Evolutionary conservation across 495 filamentous ascomycete genomes (phyloP).

Genomic region (Hypoxylon lenormandii): DNA sequence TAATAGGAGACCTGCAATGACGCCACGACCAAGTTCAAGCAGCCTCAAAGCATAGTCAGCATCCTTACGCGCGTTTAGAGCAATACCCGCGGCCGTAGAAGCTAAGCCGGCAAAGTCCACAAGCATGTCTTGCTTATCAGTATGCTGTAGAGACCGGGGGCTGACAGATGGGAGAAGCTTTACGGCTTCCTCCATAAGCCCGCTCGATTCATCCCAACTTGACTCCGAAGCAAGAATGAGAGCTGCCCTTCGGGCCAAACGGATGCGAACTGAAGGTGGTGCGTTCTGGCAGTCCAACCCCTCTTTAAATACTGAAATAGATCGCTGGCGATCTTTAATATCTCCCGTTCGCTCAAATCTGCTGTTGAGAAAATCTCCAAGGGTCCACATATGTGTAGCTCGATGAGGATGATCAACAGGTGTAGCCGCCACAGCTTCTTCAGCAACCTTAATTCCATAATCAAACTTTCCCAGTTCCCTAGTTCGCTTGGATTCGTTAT

Average conservation of each 20-base stretch:
- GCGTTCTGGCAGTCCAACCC: conserved; percentile 23
- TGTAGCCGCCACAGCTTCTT: too few species aligned
- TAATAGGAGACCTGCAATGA: conserved; percentile 44
- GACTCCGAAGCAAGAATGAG: conserved; percentile 5
- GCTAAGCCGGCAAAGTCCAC: conserved; percentile 33
- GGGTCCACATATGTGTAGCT: too few species aligned
- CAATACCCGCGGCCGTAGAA: conserved; percentile 35
- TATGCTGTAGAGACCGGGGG: conserved; percentile 32
- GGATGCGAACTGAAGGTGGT: conserved; percentile 10
- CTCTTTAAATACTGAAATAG: conserved; percentile 25
- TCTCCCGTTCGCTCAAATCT: too few species aligned
- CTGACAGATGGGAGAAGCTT: conserved; percentile 37
- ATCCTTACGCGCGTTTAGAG: conserved; percentile 34
- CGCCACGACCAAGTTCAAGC: conserved; percentile 48
- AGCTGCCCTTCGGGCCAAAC: conserved; percentile 9
- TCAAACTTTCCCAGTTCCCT: too few species aligned
- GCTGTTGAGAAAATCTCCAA: too few species aligned
- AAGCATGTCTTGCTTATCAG: conserved; percentile 46
- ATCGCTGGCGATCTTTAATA: too few species aligned
- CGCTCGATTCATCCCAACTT: conserved; percentile 19
- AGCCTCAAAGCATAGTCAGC: conserved; percentile 38
- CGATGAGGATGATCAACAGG: too few species aligned
- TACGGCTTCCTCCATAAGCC: conserved; percentile 22
- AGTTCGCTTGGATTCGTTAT: too few species aligned
- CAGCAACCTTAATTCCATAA: too few species aligned